phyloP scores from a whole-genome alignment of 495 filamentous ascomycete species.

The Mytilinidion resinicola region DNA sequence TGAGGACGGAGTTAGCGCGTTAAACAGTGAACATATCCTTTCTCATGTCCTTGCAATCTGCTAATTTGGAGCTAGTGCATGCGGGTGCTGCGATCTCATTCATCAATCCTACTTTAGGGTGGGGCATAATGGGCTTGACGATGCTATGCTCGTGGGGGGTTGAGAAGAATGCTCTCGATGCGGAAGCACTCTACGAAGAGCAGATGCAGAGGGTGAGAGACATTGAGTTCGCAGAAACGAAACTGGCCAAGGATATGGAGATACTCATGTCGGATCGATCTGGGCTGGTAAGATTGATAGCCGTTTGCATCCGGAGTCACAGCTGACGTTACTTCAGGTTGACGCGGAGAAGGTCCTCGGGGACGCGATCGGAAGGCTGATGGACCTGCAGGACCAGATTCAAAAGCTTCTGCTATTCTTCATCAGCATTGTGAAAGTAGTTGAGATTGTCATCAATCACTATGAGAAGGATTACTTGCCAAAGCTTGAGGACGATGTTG shows the following conservation, averaged over 20 bases:
- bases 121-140: neutral
- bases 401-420: neutral
- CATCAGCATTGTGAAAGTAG: neutral
- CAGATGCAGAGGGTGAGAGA: neutral
- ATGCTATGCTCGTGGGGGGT: neutral
- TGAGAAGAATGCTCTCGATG: neutral
- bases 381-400: neutral
- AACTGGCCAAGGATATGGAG: neutral
- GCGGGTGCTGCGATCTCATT: neutral
- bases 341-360: neutral
- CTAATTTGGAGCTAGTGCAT: neutral
- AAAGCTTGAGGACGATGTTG: no score
- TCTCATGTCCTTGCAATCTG: neutral
- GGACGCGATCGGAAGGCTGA: neutral
- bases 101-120: neutral
- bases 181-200: neutral
- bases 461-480: neutral
- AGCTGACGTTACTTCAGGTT: neutral
- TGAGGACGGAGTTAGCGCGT: neutral
- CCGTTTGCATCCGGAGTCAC: neutral
- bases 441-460: neutral
- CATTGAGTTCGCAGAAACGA: neutral
- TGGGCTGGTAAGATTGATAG: neutral
- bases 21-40: neutral
- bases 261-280: neutral